These are phyloP conservation scores for Dryadomyces quercus-mongolicae DNA, from an alignment of 2,329 filamentous ascomycete species.

Conservation along the genomic window DNA sequence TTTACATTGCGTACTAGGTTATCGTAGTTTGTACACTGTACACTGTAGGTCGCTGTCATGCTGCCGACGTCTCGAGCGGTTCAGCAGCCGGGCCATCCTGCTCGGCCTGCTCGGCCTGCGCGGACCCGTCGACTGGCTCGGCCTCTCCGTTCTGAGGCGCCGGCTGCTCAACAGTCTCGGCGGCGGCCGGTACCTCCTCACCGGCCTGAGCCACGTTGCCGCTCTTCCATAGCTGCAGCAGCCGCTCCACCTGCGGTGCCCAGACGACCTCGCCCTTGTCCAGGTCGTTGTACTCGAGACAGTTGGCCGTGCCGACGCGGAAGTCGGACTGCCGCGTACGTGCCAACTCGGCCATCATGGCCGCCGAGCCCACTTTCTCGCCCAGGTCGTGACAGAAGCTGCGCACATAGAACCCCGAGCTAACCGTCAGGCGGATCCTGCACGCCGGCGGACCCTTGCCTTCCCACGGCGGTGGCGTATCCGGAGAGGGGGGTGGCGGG, in stretches of 20 bases:
- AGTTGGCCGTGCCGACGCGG: slow-evolving; percentile 54
- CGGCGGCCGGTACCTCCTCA: not conserved
- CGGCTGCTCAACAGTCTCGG: too few relatives aligned
- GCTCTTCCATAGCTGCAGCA: slow-evolving; percentile 29
- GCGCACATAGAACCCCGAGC: slow-evolving; percentile 92
- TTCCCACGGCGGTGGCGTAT: slow-evolving; percentile 42
- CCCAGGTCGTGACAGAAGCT: slow-evolving; percentile 90
- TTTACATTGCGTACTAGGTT: too few relatives aligned
- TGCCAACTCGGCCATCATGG: slow-evolving; percentile 73
- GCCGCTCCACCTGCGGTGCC: slow-evolving; percentile 58
- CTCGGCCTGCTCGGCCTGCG: too few relatives aligned
- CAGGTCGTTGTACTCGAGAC: slow-evolving; percentile 69
- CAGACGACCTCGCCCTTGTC: slow-evolving; percentile 67
- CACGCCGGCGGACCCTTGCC: slow-evolving; percentile 62
- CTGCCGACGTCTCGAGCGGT: too few relatives aligned
- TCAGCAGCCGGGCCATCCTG: too few relatives aligned
- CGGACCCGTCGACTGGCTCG: too few relatives aligned
- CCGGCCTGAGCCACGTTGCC: slow-evolving; percentile 1
- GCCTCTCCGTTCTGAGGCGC: not conserved
- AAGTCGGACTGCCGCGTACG: slow-evolving; percentile 77
- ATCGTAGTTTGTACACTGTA: too few relatives aligned
- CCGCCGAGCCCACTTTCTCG: slow-evolving; percentile 66
- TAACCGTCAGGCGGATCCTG: slow-evolving; percentile 80
- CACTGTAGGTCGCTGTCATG: too few relatives aligned
- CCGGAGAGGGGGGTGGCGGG: slow-evolving; percentile 30